A percentile compares a stretch with the other conserved stretches of the same genome.
These are phyloP conservation scores for Didymellaceae sp. DNA, from an alignment of 2,329 filamentous ascomycete species.

Conservation along the genomic window DNA sequence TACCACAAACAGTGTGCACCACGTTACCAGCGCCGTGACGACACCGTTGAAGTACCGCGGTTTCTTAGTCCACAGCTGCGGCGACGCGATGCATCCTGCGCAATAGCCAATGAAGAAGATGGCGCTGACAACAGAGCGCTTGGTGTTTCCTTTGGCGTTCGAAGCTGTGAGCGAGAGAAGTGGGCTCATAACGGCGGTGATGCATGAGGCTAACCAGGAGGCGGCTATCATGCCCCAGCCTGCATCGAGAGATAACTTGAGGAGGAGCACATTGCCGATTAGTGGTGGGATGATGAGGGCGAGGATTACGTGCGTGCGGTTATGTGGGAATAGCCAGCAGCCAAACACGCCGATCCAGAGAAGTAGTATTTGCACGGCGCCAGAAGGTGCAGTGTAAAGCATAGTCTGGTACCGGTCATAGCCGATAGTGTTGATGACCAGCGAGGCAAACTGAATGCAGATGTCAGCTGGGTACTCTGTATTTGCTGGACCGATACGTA, in stretches of 20 bases:
- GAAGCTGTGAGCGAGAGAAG: slow-evolving; percentile 52
- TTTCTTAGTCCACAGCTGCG: slow-evolving; percentile 57
- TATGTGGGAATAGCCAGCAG: slow-evolving; percentile 50
- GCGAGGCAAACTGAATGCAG: slow-evolving; percentile 53
- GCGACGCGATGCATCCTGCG: slow-evolving; percentile 54
- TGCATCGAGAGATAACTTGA: slow-evolving; percentile 49
- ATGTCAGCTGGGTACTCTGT: not conserved
- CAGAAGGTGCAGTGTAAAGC: slow-evolving; percentile 57
- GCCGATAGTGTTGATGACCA: slow-evolving; percentile 51
- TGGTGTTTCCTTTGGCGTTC: slow-evolving; percentile 61
- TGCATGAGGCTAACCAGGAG: slow-evolving; percentile 52
- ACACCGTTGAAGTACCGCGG: slow-evolving; percentile 57
- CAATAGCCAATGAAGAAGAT: slow-evolving; percentile 61
- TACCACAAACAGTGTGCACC: slow-evolving; percentile 33
- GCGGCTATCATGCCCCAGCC: slow-evolving; percentile 59
- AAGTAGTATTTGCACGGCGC: slow-evolving; percentile 55
- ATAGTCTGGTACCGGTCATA: slow-evolving; percentile 53
- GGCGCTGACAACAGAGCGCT: slow-evolving; percentile 54
- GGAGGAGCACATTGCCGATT: slow-evolving; percentile 54
- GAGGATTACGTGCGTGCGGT: slow-evolving; percentile 51
- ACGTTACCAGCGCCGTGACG: slow-evolving; percentile 54
- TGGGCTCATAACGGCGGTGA: slow-evolving; percentile 9
- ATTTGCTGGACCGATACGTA: not conserved
- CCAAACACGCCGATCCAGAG: slow-evolving; percentile 56
- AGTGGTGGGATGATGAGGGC: slow-evolving; percentile 53